A percentile compares a stretch with the other conserved stretches of the same genome.
Conservation (phyloP, 208 protist genomes). For the Blastocrithidia nonstop region DNA sequence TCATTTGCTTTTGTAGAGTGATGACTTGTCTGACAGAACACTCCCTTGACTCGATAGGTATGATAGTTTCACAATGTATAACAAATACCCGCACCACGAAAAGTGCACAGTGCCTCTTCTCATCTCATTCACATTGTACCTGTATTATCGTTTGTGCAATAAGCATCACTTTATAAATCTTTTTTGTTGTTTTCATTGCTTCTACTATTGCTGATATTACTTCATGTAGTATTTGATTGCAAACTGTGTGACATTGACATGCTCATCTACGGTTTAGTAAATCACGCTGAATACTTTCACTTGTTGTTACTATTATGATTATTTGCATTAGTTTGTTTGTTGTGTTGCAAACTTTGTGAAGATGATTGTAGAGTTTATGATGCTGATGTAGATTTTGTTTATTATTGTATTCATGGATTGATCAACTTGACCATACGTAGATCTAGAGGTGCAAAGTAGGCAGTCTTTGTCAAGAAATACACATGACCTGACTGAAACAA, state of each 20-base stretch:
- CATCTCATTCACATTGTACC: constrained; percentile 71
- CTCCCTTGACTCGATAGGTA: constrained; percentile 39
- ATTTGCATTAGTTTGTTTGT: too few relatives aligned
- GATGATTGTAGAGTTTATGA: too few relatives aligned
- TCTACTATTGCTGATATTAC: constrained; percentile 11
- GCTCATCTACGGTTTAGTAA: too few relatives aligned
- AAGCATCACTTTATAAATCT: constrained; percentile 8
- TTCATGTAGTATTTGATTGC: too few relatives aligned
- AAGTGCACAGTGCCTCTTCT: constrained; percentile 39
- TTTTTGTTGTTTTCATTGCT: neutral
- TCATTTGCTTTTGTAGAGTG: too few relatives aligned
- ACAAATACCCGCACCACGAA: constrained; percentile 51
- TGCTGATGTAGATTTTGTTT: constrained; percentile 4
- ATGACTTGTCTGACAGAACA: too few relatives aligned
- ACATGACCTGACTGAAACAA: constrained; percentile 50
- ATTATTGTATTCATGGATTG: constrained; percentile 45
- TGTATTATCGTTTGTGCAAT: constrained; percentile 8
- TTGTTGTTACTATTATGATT: too few relatives aligned
- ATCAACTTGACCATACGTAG: constrained; percentile 33
- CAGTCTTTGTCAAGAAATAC: constrained; percentile 43
- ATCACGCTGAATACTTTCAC: too few relatives aligned
- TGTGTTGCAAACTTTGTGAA: too few relatives aligned
- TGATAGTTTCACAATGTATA: constrained; percentile 22
- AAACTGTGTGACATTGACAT: too few relatives aligned
- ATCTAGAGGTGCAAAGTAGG: constrained; percentile 21